These are phyloP conservation scores for Geotrichum phurueaensis DNA, from an alignment of 1,139 yeast genomes.

Conservation along the genomic window DNA sequence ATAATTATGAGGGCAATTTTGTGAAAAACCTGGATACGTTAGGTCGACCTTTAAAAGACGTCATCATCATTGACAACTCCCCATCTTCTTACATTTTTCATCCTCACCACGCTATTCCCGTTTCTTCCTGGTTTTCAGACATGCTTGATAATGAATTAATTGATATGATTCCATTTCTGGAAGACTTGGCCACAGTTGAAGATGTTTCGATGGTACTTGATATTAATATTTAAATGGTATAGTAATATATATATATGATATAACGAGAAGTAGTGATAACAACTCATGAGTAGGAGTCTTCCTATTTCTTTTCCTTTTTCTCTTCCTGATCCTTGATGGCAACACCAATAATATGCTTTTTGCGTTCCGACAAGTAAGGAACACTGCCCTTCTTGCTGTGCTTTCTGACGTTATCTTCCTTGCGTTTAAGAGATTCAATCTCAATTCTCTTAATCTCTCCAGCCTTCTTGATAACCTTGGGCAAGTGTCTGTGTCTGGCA, in stretches of 20 bases:
- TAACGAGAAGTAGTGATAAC: not conserved
- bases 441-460: constrained; percentile 77
- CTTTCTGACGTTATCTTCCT: constrained; percentile 75
- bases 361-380: constrained; percentile 57
- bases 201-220: constrained; percentile 84
- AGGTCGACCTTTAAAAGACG: constrained; percentile 82
- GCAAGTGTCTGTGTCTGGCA: constrained; percentile 85
- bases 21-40: constrained; percentile 89
- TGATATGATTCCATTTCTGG: constrained; percentile 84
- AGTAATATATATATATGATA: not conserved
- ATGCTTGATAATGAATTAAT: constrained; percentile 91
- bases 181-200: constrained; percentile 75
- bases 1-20: constrained; percentile 81
- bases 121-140: constrained; percentile 97
- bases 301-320: not conserved
- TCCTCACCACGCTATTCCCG: constrained; percentile 97
- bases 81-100: constrained; percentile 96
- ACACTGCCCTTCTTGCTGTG: constrained; percentile 67
- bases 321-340: constrained; percentile 49
- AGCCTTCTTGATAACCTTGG: constrained; percentile 80
- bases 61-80: constrained; percentile 89
- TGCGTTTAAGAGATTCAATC: constrained; percentile 61
- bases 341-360: constrained; percentile 78
- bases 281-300: not conserved
- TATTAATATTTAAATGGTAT: constrained; percentile 35